Evolutionary conservation across 139 green algal species (phyloP), one percentile per base, ranked within the genome.

Genomic region (Edaphochlamys debaryana): DNA sequence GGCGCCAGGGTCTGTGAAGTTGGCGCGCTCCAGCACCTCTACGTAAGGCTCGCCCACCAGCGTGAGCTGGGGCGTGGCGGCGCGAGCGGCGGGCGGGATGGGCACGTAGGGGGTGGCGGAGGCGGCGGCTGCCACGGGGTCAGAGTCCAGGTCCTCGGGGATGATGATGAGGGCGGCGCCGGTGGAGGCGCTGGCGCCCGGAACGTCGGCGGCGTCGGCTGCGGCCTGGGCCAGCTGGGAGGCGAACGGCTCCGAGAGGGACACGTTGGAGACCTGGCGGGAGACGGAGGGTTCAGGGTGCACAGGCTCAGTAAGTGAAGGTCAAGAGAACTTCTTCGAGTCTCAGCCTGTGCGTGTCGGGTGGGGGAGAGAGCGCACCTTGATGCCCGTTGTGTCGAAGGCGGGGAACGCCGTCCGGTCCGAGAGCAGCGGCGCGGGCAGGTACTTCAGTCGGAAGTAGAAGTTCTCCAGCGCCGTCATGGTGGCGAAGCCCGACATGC

Each of bases 401-500:
- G 42, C 42, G 4, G 77, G 77, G 45, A 63, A 69, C 17, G 32
- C 58, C 13, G 34, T 11, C 29, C 23, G 6, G 32, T 75, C 77
- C 13, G 52, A 13, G 30, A 83, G 77, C 38, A 74, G 40, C 5
- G 45, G 11, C 27, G 22, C 64, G 34, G 77, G 77, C 77, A 67
- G n/a, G 32, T 74, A 54, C 1, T 29, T 17, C 32, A 83, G 66
- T 13, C 63, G 42, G 37, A 34, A 54, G 48, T 56, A 71, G 40
- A 83, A 83, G 58, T 41, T 73, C 64, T 73, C 45, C 45, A 83
- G 77, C n/a, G 63, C 42, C 45, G 32, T 68, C 63, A 75, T 74
- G 32, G 77, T 67, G 45, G 32, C 0, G 45, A 83, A 73, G 63
- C 54, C 41, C 34, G 38, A 64, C 27, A 34, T 36, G 1, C 13